Evolutionary conservation across 176 grass and related monocot genomes (phyloP), one percentile per base, ranked within the genome.

Genomic region (Panicum miliaceum): DNA sequence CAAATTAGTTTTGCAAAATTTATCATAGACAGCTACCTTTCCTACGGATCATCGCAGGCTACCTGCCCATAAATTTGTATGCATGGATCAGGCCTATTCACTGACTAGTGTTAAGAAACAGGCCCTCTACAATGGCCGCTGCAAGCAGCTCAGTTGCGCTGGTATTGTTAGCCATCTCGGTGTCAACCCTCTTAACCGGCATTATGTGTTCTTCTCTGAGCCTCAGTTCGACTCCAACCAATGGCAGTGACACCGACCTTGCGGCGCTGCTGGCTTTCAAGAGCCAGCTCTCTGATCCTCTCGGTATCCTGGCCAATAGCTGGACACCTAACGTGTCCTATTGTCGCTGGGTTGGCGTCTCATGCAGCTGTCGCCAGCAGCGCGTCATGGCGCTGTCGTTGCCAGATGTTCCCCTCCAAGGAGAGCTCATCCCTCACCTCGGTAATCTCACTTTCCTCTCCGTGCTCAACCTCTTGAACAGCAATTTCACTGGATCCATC

Each of bases 381-480:
- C 82, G 82, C 1, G 73, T 77, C 37, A 68, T 50, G 7, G 38
- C 50, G 0, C 26, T 68, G 26, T 41, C 13, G 1, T 25, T 68
- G 16, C 64, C 16, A 3, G 2, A 12, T 13, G 3, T 15, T 4
- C 15, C 82, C 15, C 57, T 84, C 9, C 35, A 84, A 16, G 62
- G 82, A 2, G 14, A 6, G 8, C 8, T 84, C 14, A 41, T 5
- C 11, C 62, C 73, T 1, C 50, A 77, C 18, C 16, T 84, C 0
- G 72, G 82, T 84, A 84, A 84, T 45, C 61, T 84, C 11, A 77
- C 82, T 35, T 84, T 84, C 51, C 82, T 77, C 73, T 42, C 38
- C 3, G 3, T 68, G 5, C 82, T 77, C 12, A 57, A 68, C 50
- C 73, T 84, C 37, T 58, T 64, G 25, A 68, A 70, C 64, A 77